phyloP scores from a whole-genome alignment of 179 eudicot genomes.

The Spinacia oleracea region DNA sequence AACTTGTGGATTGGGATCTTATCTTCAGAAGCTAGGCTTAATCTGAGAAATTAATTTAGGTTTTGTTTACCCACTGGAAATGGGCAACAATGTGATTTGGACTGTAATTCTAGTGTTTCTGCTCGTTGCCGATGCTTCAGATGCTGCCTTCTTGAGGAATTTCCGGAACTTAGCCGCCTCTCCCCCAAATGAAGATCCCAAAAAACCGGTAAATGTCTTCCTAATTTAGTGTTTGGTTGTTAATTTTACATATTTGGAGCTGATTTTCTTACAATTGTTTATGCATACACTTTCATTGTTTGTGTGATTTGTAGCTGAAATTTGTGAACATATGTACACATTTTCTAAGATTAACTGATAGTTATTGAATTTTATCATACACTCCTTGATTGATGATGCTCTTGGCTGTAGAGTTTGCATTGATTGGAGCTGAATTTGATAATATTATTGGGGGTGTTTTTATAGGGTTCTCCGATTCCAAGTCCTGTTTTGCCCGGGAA shows the following conservation, averaged over 20 bases:
- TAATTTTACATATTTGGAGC: constrained; percentile 2
- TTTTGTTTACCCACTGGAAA: constrained; percentile 16
- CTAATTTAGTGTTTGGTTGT: not conserved
- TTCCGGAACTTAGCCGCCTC: constrained; percentile 39
- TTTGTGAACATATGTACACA: not conserved
- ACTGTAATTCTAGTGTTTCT: constrained; percentile 32
- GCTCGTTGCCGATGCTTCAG: constrained; percentile 32
- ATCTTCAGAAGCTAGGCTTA: constrained; percentile 22
- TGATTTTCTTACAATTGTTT: constrained; percentile 3
- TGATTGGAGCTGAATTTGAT: constrained; percentile 4
- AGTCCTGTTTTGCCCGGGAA: constrained; percentile 26
- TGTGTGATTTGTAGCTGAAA: not conserved
- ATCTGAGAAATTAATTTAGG: constrained; percentile 21
- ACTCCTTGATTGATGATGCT: not conserved
- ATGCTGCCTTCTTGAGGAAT: constrained; percentile 35
- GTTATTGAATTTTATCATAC: not conserved
- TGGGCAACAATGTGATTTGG: constrained; percentile 41
- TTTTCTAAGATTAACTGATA: not conserved
- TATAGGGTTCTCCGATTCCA: constrained; percentile 45
- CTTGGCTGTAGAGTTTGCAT: not conserved
- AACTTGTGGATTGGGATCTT: constrained; percentile 25
- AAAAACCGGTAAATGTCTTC: constrained; percentile 30
- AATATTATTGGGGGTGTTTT: constrained; percentile 18
- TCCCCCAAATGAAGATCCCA: constrained; percentile 24
- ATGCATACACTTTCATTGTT: not conserved